Evolutionary conservation across 495 filamentous ascomycete genomes (phyloP), one percentile per base, ranked within the genome.

Genomic region (Penicillium robsamsonii): DNA sequence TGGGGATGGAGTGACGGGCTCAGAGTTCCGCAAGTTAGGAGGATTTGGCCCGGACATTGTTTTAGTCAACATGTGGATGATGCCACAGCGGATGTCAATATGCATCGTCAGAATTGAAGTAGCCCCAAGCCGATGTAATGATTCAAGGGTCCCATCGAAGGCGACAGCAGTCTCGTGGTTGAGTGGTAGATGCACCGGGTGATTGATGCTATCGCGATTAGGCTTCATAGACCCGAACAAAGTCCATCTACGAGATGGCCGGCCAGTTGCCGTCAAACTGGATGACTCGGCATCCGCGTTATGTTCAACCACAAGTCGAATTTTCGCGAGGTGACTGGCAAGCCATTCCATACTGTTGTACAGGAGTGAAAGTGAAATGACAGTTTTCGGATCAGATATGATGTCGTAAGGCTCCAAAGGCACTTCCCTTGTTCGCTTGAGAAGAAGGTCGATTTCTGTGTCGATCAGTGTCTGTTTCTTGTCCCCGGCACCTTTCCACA

Each of bases 261-360:
- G 68, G 24, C 70, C 68, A 30, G 70, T 75, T 8, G 71, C 65
- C 7, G 76, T 56, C 30, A 67, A 65, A 20, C 72, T 71, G 24
- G 70, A 63, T 5, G 70, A 66, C 4, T 71, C 72, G 22, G 72
- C 59, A 35, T 84, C 81, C 5, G 75, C 63, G 2, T 72, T 50
- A 15, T 73, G 66, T 9, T 69, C 69, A 20, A 75, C 89, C 58
- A 96, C 87, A 59, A 88, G 85, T 24, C 93, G 85, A 37, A 97
- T 79, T 50, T 88, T 79, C 12, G 76, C 66, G 17, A 96, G 81
- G 68, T 91, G 91, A 62, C 83, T 87, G 52, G 88, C 86, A 24
- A 98, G 85, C 94, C 94, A 98, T 81, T 94, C 89, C 92, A 96
- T 96, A 79, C 93, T 97, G 56, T 89, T 96, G 67, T 94, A 91